Base-by-base conservation (phyloP, 768 basidiomycete genomes). In the Russula dissimulans region DNA sequence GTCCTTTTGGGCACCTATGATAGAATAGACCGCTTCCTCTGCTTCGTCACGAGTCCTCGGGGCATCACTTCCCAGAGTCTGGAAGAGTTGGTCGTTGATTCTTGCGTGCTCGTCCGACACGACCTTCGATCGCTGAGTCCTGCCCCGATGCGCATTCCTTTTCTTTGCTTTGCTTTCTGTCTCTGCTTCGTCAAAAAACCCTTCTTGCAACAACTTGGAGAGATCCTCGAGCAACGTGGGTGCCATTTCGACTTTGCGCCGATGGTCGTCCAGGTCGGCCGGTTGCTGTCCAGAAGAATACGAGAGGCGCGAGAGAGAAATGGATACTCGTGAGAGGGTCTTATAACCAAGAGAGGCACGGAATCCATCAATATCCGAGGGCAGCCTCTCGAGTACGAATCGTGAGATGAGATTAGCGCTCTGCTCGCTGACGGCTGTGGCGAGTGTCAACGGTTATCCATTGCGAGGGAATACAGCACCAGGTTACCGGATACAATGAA, bases 401-500 rank as follows among this genome's bases (percentile, higher is more conserved):
- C 15, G 4, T 9, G 22, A 48, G 32, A 62, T 41, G 34, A 15
- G n/a, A 7, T 17, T 5, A 12, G 4, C 22, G 3, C 39, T 18
- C 5, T 29, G 32, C 1, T 32, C 6, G 1, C 15, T 8, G 50
- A 62, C 2, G 14, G 61, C 61, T 62, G 41, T 53, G 51, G 46
- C 36, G 32, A 43, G 39, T 0, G 10, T 62, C 32, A 62, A 31
- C 4, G 7, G 17, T 7, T 17, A 7, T n/a, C 31, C 26, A 14
- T 8, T 1, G 10, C 7, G 8, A 10, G 12, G 44, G 15, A 12
- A 26, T 38, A 42, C n/a, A 3, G 9, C 4, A 3, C 5, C 8
- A 5, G 14, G 51, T 41, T 31, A 61, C 61, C 34, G 10, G 56
- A 57, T 29, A 62, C 9, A 5, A 62, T 62, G 41, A 62, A 62